A percentile compares a stretch with the other conserved stretches of the same genome.
phyloP scores from a whole-genome alignment of 2,329 filamentous ascomycete genomes.

The Ophiosphaerella narmari region DNA sequence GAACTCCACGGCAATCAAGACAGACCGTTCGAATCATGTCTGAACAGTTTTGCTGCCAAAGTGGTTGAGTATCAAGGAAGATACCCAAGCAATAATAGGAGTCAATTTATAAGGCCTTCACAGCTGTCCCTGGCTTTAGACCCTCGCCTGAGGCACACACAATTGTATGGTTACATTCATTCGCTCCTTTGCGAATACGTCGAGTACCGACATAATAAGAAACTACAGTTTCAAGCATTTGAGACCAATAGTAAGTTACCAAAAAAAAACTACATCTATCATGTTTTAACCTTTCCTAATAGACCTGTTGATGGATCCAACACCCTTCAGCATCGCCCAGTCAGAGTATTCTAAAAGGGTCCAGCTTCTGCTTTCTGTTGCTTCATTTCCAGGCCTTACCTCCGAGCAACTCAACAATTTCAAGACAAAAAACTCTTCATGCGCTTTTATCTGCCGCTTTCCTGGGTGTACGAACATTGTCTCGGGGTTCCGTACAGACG shows the following conservation, averaged over 20 bases:
- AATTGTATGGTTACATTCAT: no score
- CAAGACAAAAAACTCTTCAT: not conserved
- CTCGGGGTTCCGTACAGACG: constrained; percentile 1
- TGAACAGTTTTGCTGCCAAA: not conserved
- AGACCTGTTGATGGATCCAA: not conserved
- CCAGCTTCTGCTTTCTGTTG: not conserved
- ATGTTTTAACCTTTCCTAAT: not conserved
- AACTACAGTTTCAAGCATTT: not conserved
- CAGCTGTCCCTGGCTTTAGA: no score
- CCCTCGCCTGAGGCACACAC: no score
- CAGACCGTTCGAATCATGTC: not conserved
- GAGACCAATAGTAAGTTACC: not conserved
- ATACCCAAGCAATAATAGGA: not conserved
- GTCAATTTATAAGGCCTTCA: no score
- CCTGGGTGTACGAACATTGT: constrained; percentile 1
- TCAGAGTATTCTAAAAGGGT: constrained; percentile 2
- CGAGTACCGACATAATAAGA: not conserved
- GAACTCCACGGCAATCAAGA: not conserved
- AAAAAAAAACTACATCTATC: not conserved
- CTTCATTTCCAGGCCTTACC: not conserved
- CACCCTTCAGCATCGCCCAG: not conserved
- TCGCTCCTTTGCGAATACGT: not conserved
- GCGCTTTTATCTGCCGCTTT: constrained; percentile 7
- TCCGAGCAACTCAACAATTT: not conserved
- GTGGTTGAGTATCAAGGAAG: not conserved